phyloP scores from a whole-genome alignment of 2,329 filamentous ascomycete genomes.

The Sarocladium brachiariae region DNA sequence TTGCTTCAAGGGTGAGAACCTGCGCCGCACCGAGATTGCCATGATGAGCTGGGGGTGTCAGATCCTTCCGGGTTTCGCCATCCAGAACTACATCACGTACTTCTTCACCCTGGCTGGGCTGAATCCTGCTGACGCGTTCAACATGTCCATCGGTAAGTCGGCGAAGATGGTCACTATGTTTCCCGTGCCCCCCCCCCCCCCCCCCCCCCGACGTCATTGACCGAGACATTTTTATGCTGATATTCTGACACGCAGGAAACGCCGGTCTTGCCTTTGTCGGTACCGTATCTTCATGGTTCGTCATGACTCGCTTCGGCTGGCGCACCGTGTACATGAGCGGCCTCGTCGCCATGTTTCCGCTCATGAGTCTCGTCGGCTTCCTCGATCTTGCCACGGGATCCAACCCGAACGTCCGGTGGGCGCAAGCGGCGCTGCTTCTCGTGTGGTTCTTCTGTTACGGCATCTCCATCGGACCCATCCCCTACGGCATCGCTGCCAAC shows the following conservation, averaged over 20 bases:
- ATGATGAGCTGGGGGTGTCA: slow-evolving; percentile 32
- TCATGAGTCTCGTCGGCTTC: slow-evolving; percentile 36
- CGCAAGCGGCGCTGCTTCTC: slow-evolving; percentile 27
- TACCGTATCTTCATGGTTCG: slow-evolving; percentile 36
- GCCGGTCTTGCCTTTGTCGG: slow-evolving; percentile 35
- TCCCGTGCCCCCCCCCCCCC: too few species aligned
- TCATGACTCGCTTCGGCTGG: slow-evolving; percentile 34
- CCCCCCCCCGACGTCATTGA: too few species aligned
- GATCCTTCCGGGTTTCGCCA: slow-evolving; percentile 29
- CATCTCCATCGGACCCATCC: slow-evolving; percentile 28
- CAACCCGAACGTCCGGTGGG: slow-evolving; percentile 10
- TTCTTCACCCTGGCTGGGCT: slow-evolving; percentile 31
- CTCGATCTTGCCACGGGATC: slow-evolving; percentile 22
- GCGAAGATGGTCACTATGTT: slow-evolving; percentile 12
- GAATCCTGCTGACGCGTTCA: slow-evolving; percentile 20
- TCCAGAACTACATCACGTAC: slow-evolving; percentile 32
- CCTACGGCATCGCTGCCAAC: slow-evolving; percentile 31
- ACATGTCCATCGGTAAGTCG: slow-evolving; percentile 31
- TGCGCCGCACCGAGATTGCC: slow-evolving; percentile 30
- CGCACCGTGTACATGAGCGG: slow-evolving; percentile 37
- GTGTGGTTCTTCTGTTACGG: slow-evolving; percentile 26
- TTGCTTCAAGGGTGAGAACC: slow-evolving; percentile 37
- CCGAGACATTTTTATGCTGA: too few species aligned
- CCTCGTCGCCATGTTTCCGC: slow-evolving; percentile 29
- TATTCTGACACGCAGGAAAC: slow-evolving; percentile 13